These are phyloP conservation scores for Waltergamsia citrina DNA, from an alignment of 2,329 filamentous ascomycete species.

Conservation along the genomic window DNA sequence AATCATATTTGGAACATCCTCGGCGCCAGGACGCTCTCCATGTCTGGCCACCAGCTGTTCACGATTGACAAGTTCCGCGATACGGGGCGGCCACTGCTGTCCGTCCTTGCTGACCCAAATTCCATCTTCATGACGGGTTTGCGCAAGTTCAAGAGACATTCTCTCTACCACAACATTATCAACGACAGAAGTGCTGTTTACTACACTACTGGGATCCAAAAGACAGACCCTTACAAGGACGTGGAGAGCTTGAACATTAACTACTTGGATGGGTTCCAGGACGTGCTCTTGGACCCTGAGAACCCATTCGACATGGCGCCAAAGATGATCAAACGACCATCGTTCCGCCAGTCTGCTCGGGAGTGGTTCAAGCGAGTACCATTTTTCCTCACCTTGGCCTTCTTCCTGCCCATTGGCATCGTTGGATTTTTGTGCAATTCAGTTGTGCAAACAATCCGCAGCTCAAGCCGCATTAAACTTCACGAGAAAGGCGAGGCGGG, in stretches of 20 bases:
- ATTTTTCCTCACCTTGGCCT: constrained; percentile 50
- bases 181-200: constrained; percentile 78
- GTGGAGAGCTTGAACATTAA: constrained; percentile 60
- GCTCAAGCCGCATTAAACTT: constrained; percentile 62
- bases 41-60: constrained; percentile 81
- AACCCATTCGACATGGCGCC: constrained; percentile 47
- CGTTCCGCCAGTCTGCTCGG: constrained; percentile 18
- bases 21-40: constrained; percentile 70
- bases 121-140: constrained; percentile 81
- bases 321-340: constrained; percentile 16
- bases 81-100: constrained; percentile 70
- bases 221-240: constrained; percentile 68
- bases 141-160: constrained; percentile 63
- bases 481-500: constrained; percentile 66
- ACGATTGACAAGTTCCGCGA: constrained; percentile 77
- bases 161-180: constrained; percentile 75
- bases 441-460: constrained; percentile 66
- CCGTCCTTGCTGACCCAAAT: constrained; percentile 71
- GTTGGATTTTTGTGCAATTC: constrained; percentile 67
- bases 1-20: constrained; percentile 74
- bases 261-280: constrained; percentile 63
- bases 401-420: constrained; percentile 68
- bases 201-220: constrained; percentile 73
- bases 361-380: constrained; percentile 45
- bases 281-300: constrained; percentile 63